Evolutionary conservation across 345 rosid genomes (phyloP).

Genomic region (Salix koriyanagi): DNA sequence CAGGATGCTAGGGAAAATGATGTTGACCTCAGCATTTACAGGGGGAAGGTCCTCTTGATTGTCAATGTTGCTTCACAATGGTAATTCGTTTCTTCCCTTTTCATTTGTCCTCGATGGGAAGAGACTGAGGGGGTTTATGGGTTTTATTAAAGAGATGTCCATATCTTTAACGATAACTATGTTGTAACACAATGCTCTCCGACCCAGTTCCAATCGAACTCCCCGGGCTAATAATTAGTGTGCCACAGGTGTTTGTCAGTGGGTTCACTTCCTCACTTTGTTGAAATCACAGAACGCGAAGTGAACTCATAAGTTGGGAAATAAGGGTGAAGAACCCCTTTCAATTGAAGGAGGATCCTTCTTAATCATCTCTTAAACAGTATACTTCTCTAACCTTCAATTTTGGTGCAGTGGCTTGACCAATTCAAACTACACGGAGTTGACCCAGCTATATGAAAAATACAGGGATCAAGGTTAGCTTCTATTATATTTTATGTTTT

Average conservation of each 20-base stretch:
- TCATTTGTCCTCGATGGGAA: not conserved
- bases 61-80: slow-evolving; percentile 98
- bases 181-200: not conserved
- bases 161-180: not conserved
- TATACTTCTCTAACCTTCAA: not conserved
- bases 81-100: slow-evolving; percentile 27
- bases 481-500: not conserved
- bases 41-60: slow-evolving; percentile 82
- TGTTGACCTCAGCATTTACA: slow-evolving; percentile 67
- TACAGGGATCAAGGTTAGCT: slow-evolving; percentile 76
- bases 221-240: not conserved
- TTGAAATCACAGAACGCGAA: not conserved
- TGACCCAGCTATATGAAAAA: slow-evolving; percentile 65
- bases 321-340: not conserved
- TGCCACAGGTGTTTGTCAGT: not conserved
- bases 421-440: slow-evolving; percentile 85
- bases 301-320: not conserved
- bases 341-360: not conserved
- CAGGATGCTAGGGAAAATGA: slow-evolving; percentile 81
- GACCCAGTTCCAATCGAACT: not conserved
- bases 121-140: not conserved
- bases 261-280: not conserved
- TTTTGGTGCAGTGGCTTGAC: slow-evolving; percentile 74
- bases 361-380: not conserved
- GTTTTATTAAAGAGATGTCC: not conserved